Evolutionary conservation across 2,329 filamentous ascomycete species (phyloP).

Genomic region (Xylaria sp.): DNA sequence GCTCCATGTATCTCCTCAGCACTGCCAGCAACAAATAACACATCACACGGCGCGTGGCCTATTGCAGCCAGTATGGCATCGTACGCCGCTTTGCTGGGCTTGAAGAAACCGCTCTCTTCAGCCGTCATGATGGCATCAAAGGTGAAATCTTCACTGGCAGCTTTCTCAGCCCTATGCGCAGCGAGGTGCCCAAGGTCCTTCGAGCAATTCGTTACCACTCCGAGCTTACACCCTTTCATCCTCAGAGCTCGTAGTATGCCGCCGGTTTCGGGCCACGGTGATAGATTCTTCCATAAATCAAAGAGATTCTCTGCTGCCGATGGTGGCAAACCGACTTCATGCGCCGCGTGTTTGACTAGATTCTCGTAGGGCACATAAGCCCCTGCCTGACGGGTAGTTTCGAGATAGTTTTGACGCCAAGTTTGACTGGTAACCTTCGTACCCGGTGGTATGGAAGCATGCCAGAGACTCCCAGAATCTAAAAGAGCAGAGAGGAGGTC

Average conservation of each 20-base stretch:
- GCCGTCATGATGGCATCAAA: constrained; percentile 16
- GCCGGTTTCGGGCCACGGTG: constrained; percentile 10
- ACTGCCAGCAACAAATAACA: constrained; percentile 16
- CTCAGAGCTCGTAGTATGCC: constrained; percentile 3
- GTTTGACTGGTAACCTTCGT: constrained; percentile 5
- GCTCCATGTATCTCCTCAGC: constrained; percentile 16
- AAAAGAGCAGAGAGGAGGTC: constrained; percentile 16
- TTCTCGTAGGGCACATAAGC: constrained; percentile 16
- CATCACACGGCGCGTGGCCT: constrained; percentile 1
- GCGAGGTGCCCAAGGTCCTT: constrained; percentile 12
- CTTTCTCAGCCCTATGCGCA: constrained; percentile 1
- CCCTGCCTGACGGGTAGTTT: constrained; percentile 10
- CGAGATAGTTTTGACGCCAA: constrained; percentile 13
- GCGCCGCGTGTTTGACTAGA: constrained; percentile 12
- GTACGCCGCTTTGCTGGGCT: constrained; percentile 13
- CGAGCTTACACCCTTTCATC: constrained; percentile 11
- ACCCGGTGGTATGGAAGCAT: constrained; percentile 11
- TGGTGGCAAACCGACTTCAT: constrained; percentile 8
- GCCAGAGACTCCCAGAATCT: constrained; percentile 16
- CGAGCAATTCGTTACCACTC: constrained; percentile 17
- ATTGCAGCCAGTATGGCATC: constrained; percentile 4
- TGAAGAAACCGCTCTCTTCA: constrained; percentile 16
- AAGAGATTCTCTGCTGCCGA: constrained; percentile 12
- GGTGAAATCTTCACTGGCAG: constrained; percentile 1
- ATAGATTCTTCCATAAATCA: constrained; percentile 1